These are phyloP conservation scores for Kondoa malvinella DNA, from an alignment of 768 basidiomycete genomes.

Conservation along the genomic window DNA sequence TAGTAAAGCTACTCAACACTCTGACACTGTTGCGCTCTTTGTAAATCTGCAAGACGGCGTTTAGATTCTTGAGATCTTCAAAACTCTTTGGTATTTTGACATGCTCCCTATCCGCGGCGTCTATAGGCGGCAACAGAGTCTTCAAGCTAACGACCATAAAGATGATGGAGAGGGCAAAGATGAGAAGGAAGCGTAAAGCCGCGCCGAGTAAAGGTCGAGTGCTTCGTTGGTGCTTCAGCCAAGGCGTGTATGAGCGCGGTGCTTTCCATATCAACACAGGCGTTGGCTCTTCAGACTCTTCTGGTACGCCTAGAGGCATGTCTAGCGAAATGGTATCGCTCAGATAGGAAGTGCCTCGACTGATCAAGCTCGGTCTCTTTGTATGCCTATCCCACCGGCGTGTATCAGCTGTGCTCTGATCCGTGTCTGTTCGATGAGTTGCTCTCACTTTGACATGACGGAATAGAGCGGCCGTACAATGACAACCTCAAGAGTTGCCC, in stretches of 20 bases:
- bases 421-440: no score
- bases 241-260: neutral
- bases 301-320: neutral
- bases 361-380: neutral
- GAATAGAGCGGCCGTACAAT: no score
- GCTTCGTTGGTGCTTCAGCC: neutral
- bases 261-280: neutral
- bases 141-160: constrained; percentile 63
- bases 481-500: no score
- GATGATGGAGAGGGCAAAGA: constrained; percentile 54
- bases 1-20: constrained; percentile 70
- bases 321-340: neutral
- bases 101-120: constrained; percentile 54
- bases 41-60: constrained; percentile 76
- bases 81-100: constrained; percentile 80
- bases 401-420: no score
- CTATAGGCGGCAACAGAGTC: constrained; percentile 34
- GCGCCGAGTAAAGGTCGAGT: constrained; percentile 59
- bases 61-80: constrained; percentile 62
- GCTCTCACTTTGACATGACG: no score
- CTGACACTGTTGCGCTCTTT: constrained; percentile 69
- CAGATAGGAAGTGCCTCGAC: neutral
- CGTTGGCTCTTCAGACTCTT: neutral
- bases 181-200: constrained; percentile 59
- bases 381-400: no score